phyloP scores from a whole-genome alignment of 2,329 filamentous ascomycete species.

The Aspergillus clavatus region DNA sequence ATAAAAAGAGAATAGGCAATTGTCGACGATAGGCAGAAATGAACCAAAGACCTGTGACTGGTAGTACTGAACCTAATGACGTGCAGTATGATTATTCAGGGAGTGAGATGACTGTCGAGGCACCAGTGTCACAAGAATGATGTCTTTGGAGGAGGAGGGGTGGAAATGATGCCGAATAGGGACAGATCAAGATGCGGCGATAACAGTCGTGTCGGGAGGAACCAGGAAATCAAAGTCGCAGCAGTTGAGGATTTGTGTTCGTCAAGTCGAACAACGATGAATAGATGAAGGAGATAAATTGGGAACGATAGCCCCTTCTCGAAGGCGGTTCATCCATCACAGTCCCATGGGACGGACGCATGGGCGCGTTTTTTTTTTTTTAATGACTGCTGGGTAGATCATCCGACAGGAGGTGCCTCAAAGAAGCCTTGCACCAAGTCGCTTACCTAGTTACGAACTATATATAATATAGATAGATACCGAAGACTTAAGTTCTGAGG shows the following conservation, averaged over 20 bases:
- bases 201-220: not conserved
- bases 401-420: not conserved
- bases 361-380: not conserved
- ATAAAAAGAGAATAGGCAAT: constrained; percentile 14
- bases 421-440: no score
- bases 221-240: not conserved
- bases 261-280: no score
- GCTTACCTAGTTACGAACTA: no score
- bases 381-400: not conserved
- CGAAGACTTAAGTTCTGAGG: no score
- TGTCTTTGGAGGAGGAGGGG: not conserved
- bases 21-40: constrained; percentile 13
- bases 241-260: not conserved
- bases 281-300: not conserved
- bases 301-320: not conserved
- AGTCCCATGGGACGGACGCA: not conserved
- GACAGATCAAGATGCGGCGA: not conserved
- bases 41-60: constrained; percentile 1
- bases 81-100: not conserved
- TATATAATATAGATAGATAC: no score
- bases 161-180: not conserved
- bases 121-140: not conserved
- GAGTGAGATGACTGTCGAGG: not conserved
- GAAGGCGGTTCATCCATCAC: not conserved
- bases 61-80: not conserved